Evolutionary conservation across 1,139 yeast genomes (phyloP), one percentile per base, ranked within the genome.

Genomic region (Magnusiomyces clavatus): DNA sequence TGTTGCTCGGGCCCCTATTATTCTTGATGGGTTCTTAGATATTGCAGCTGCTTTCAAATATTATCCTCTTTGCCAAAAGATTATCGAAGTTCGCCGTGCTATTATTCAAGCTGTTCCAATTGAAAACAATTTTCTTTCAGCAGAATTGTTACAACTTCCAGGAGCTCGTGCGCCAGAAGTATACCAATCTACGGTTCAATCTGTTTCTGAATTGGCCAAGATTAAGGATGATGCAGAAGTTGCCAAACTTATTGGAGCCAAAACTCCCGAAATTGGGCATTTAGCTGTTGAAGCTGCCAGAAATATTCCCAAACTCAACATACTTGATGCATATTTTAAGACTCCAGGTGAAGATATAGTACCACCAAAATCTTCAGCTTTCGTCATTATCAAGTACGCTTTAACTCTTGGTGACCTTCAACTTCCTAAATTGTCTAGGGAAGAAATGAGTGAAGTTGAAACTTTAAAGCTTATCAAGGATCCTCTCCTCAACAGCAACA

Each of bases 281-380:
- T 72, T 74, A 38, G 77, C 88, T 2, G 65, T 84, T 49, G 69
- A 73, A 12, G 77, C 83, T 52, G 96, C 94, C 2, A 65, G 76
- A 6, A 73, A 75, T 50, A 79, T 88, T 43, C 97, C 97, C 43
- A 71, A 75, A 46, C 70, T 92, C 54, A 81, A 86, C 60, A 72
- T 90, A 19, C 60, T 89, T 44, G 80, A 80, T 51, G 83, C 95
- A 46, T 80, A 78, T 54, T 88, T 90, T 69, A 77, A 80, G 57
- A 96, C 90, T 44, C 95, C 96, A 2, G 98, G 97, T 40, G 97
- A 90, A 71, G 68, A 72, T 31, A 73, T 75, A 38, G 85, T 92
- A 12, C 79, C 95, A 2, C 95, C 97, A 38, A 68, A 72, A 47
- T 80, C 97, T 1, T 79, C 77, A 54, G 81, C 88, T 11, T 90